Evolutionary conservation across 768 basidiomycete species (phyloP).

Genomic region (Leccinum uliginosum): DNA sequence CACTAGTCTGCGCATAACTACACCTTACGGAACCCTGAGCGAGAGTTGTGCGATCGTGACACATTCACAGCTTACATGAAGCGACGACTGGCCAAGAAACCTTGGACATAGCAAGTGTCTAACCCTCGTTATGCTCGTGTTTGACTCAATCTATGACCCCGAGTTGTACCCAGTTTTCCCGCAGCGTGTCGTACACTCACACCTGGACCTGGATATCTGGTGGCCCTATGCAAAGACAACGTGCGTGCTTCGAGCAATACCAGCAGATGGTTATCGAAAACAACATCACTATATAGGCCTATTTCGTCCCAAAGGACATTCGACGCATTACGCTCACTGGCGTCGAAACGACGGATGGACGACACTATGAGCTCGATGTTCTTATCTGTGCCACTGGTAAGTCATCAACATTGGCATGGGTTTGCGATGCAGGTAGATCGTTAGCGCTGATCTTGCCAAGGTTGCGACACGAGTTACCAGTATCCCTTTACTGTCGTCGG

Average conservation of each 20-base stretch:
- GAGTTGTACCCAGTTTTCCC: slow-evolving; percentile 51
- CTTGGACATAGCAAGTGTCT: slow-evolving; percentile 34
- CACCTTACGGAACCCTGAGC: slow-evolving; percentile 37
- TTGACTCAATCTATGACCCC: neutral
- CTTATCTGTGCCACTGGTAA: slow-evolving; percentile 59
- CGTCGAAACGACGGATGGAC: slow-evolving; percentile 55
- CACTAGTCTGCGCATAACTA: slow-evolving; percentile 32
- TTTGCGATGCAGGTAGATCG: neutral
- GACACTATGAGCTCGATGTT: slow-evolving; percentile 50
- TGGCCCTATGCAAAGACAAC: slow-evolving; percentile 60
- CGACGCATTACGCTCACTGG: slow-evolving; percentile 46
- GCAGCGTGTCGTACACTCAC: slow-evolving; percentile 62
- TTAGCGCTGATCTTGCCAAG: neutral
- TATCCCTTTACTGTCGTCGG: slow-evolving; percentile 52
- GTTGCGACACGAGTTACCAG: slow-evolving; percentile 46
- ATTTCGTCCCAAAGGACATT: slow-evolving; percentile 51
- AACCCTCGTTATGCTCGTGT: neutral
- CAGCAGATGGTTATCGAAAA: neutral
- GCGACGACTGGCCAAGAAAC: slow-evolving; percentile 48
- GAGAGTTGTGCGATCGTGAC: slow-evolving; percentile 27
- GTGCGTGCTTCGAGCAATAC: slow-evolving; percentile 16
- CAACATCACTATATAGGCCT: slow-evolving; percentile 20
- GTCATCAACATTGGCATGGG: neutral
- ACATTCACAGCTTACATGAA: slow-evolving; percentile 45
- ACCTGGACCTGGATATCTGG: slow-evolving; percentile 64